A percentile compares a stretch with the other conserved stretches of the same genome.
Conservation (phyloP, 169 alveolate genomes). For the Babesia caballi region DNA sequence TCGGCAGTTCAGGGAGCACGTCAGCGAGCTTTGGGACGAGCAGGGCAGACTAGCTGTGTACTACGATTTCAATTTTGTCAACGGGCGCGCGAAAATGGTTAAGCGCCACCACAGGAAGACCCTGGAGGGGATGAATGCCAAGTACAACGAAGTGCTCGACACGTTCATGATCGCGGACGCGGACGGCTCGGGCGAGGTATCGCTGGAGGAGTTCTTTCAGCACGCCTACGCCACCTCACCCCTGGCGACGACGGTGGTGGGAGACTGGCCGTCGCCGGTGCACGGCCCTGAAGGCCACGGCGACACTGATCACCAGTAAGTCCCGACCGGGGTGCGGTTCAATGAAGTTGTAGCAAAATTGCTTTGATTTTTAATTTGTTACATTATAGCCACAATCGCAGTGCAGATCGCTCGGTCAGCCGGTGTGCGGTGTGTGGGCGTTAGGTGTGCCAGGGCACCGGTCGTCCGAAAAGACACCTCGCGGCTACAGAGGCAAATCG, state of each 20-base stretch:
- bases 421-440: too few species aligned
- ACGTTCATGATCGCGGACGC: constrained; percentile 19
- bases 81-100: constrained; percentile 6
- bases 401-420: too few species aligned
- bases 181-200: constrained; percentile 34
- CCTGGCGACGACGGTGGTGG: neutral
- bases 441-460: too few species aligned
- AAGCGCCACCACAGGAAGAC: constrained; percentile 15
- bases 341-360: too few species aligned
- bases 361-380: too few species aligned
- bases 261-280: too few species aligned
- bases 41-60: neutral
- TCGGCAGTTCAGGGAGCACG: neutral
- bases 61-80: constrained; percentile 16
- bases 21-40: neutral
- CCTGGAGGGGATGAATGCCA: constrained; percentile 1
- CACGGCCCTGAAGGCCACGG: too few species aligned
- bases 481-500: too few species aligned
- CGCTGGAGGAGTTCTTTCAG: constrained; percentile 15
- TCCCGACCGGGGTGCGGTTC: too few species aligned
- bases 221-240: constrained; percentile 10
- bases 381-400: too few species aligned
- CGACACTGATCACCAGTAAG: too few species aligned
- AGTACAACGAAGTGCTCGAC: constrained; percentile 28
- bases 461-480: too few species aligned